Evolutionary conservation across 768 basidiomycete species (phyloP).

Genomic region (Suillus hirtellus): DNA sequence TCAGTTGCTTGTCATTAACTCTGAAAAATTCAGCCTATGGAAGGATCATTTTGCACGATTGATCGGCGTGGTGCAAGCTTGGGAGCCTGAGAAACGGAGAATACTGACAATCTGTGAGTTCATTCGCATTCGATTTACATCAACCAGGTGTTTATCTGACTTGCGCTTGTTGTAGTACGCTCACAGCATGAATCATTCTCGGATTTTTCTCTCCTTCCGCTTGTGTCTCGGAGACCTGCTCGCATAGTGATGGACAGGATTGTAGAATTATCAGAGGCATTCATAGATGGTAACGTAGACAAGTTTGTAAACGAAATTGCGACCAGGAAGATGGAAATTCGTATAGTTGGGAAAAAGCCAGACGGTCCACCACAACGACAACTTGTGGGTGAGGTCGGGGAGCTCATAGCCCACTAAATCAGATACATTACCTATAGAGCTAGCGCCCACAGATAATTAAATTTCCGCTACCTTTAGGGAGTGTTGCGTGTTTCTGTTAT

Average conservation of each 20-base stretch:
- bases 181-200: slow-evolving; percentile 30
- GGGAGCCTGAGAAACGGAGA: slow-evolving; percentile 48
- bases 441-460: not conserved
- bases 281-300: slow-evolving; percentile 21
- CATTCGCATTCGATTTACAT: not conserved
- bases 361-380: slow-evolving; percentile 28
- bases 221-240: slow-evolving; percentile 20
- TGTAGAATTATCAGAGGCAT: slow-evolving; percentile 21
- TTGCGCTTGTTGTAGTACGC: slow-evolving; percentile 19
- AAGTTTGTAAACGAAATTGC: not conserved
- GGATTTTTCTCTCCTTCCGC: slow-evolving; percentile 29
- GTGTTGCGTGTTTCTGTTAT: too few species aligned
- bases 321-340: slow-evolving; percentile 24
- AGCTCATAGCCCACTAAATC: slow-evolving; percentile 27
- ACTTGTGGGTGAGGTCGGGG: slow-evolving; percentile 22
- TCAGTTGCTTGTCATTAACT: slow-evolving; percentile 67
- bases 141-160: not conserved
- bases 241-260: slow-evolving; percentile 25
- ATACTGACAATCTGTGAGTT: slow-evolving; percentile 53
- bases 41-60: slow-evolving; percentile 67
- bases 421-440: not conserved
- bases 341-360: slow-evolving; percentile 22
- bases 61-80: slow-evolving; percentile 50
- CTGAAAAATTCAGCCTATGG: slow-evolving; percentile 80
- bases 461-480: not conserved